Evolutionary conservation across 1,284 basidiomycete species (phyloP).

Genomic region (Leucoagaricus sp.): DNA sequence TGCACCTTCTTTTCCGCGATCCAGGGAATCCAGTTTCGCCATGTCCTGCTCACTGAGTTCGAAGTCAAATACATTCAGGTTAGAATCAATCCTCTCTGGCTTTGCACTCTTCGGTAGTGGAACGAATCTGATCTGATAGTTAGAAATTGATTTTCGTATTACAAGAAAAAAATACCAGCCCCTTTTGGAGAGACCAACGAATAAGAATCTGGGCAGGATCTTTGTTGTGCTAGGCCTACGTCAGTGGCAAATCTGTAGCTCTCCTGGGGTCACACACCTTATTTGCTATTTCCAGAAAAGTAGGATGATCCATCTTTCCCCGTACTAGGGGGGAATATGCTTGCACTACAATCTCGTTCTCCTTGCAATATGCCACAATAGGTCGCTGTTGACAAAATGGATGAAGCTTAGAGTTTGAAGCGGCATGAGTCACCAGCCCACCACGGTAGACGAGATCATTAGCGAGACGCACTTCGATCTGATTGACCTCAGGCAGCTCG

Average conservation of each 20-base stretch:
- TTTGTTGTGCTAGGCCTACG: conserved; percentile 42
- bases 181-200: conserved; percentile 83
- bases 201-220: conserved; percentile 76
- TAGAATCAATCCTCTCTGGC: conserved; percentile 66
- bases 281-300: conserved; percentile 51
- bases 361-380: conserved; percentile 76
- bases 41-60: conserved; percentile 65
- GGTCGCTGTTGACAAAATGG: conserved; percentile 82
- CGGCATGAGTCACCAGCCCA: not conserved
- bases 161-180: conserved; percentile 39
- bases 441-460: not conserved
- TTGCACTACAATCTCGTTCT: conserved; percentile 71
- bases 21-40: conserved; percentile 57
- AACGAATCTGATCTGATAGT: conserved; percentile 46
- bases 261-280: conserved; percentile 44
- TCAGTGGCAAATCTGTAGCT: not conserved
- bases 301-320: conserved; percentile 57
- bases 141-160: not conserved
- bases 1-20: conserved; percentile 62
- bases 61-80: conserved; percentile 73
- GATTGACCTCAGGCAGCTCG: conserved; percentile 76
- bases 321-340: conserved; percentile 79
- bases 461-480: conserved; percentile 64
- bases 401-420: conserved; percentile 62
- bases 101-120: conserved; percentile 80